Percentiles rank a stretch among this genome's conserved stretches.
Evolutionary conservation across 2,329 filamentous ascomycete species (phyloP).

Genomic region (Calonectria hongkongensis): DNA sequence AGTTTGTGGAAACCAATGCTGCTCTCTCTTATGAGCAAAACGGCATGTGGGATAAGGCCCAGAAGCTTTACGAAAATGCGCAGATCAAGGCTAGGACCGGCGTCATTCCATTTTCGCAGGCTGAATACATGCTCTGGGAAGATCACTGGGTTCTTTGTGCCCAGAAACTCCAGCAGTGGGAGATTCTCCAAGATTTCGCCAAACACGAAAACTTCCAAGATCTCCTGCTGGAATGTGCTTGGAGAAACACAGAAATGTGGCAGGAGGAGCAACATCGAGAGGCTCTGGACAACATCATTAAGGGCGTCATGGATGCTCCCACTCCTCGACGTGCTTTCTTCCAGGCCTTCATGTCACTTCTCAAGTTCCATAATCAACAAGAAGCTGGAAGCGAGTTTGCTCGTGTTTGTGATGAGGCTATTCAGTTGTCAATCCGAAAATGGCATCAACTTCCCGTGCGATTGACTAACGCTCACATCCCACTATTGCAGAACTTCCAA

Average conservation of each 20-base stretch:
- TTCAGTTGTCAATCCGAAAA: conserved; percentile 96
- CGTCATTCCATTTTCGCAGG: conserved; percentile 95
- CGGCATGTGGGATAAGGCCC: conserved; percentile 99
- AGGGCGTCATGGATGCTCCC: conserved; percentile 97
- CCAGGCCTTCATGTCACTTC: conserved; percentile 97
- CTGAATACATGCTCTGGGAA: conserved; percentile 99
- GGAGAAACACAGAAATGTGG: conserved; percentile 98
- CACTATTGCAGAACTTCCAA: conserved; percentile 97
- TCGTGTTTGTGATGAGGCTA: conserved; percentile 94
- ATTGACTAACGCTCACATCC: conserved; percentile 96
- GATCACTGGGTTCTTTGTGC: conserved; percentile 99
- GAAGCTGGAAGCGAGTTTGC: conserved; percentile 88
- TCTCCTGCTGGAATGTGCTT: conserved; percentile 93
- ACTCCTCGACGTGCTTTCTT: conserved; percentile 97
- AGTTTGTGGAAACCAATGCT: conserved; percentile 98
- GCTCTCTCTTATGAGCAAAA: conserved; percentile 98
- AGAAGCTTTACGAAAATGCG: conserved; percentile 95
- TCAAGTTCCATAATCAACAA: conserved; percentile 94
- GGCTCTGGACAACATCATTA: conserved; percentile 93
- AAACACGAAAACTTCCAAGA: conserved; percentile 99
- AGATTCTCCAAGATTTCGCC: conserved; percentile 96
- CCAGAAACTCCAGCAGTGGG: conserved; percentile 99
- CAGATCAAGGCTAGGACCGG: conserved; percentile 98
- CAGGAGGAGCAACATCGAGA: conserved; percentile 89
- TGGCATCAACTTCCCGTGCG: conserved; percentile 98